Percentiles rank a stretch among this genome's conserved stretches.
Evolutionary conservation across 371 early-diverging fungal genomes (phyloP).

Genomic region (Mucor lusitanicus): DNA sequence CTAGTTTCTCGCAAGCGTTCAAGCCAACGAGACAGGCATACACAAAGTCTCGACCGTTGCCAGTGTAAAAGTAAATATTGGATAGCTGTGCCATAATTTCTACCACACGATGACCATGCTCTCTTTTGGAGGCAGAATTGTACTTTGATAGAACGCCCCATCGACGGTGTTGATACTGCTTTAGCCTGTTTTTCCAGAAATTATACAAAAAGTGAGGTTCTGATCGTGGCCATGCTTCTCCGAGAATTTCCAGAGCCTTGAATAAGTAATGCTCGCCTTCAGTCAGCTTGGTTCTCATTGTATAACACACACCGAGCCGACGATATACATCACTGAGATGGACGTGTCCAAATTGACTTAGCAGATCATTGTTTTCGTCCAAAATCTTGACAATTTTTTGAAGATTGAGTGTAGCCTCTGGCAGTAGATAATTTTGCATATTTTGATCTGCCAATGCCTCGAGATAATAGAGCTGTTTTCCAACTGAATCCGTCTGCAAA

Average conservation of each 20-base stretch:
- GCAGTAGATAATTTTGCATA: slow-evolving; percentile 53
- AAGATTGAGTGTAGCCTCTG: slow-evolving; percentile 52
- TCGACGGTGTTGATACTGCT: slow-evolving; percentile 30
- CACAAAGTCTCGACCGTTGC: slow-evolving; percentile 44
- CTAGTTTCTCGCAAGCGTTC: slow-evolving; percentile 48
- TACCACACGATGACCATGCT: slow-evolving; percentile 36
- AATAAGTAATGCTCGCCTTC: slow-evolving; percentile 54
- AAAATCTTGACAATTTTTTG: slow-evolving; percentile 51
- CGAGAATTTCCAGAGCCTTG: slow-evolving; percentile 40
- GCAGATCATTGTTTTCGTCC: slow-evolving; percentile 38
- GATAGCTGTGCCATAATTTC: slow-evolving; percentile 55
- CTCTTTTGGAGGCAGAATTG: slow-evolving; percentile 16
- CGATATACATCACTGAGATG: slow-evolving; percentile 59
- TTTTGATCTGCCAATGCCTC: slow-evolving; percentile 53
- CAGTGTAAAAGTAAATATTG: slow-evolving; percentile 55
- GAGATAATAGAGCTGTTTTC: slow-evolving; percentile 58
- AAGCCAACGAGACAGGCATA: slow-evolving; percentile 45
- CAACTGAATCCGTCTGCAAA: slow-evolving; percentile 49
- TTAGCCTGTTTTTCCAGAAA: slow-evolving; percentile 33
- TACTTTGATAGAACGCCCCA: slow-evolving; percentile 1
- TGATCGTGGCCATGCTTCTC: slow-evolving; percentile 43
- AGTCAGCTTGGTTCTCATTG: slow-evolving; percentile 50
- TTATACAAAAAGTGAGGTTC: slow-evolving; percentile 27
- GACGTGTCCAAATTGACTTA: slow-evolving; percentile 40
- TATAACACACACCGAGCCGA: slow-evolving; percentile 52